Base-by-base conservation (phyloP, 352 stramenopile species). In the Phytophthora idaei region DNA sequence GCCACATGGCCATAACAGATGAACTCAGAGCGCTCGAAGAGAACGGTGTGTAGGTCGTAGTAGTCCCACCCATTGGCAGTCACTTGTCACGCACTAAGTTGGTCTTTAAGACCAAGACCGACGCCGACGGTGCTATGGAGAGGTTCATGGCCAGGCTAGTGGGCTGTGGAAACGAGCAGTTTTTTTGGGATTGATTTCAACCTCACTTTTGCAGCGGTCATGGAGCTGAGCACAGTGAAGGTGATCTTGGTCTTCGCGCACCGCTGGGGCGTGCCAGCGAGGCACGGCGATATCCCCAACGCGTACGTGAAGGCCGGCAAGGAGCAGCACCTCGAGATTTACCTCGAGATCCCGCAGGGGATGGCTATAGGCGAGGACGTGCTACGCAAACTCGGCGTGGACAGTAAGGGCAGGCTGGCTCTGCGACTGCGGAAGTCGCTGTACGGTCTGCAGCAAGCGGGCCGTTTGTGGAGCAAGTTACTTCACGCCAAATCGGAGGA, bases 261-360 rank as follows among this genome's bases (percentile, higher is more conserved):
- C 5, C 17, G 10, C 25, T 41, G 34, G 32, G 34, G 29, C 1
- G 34, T 63, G 25, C 56, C 34, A 4, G 56, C 44, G 0, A 55
- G 27, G 7, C 46, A 63, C 14, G 56, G 56, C 4, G 56, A 63
- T 34, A 56, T 56, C 15, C 36, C 57, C 1, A 41, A 51, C n/a
- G 57, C 57, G 2, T 27, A 49, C 11, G 46, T 56, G 3, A 55
- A 64, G 44, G 46, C 48, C 0, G 44, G 42, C 5, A 64, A 46
- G 36, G 57, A 50, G n/a, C 17, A 31, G n/a, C 12, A 52, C 7
- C 14, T 61, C 28, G 36, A 64, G 25, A 57, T 64, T 32, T 57
- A 51, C 37, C n/a, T 64, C 2, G 2, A 5, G 9, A 57, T 57
- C 31, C 31, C 12, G n/a, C 15, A 52, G 29, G 47, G 47, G n/a